Base-by-base conservation (phyloP, 805 yeast species). In the Brettanomyces naardenensis region DNA sequence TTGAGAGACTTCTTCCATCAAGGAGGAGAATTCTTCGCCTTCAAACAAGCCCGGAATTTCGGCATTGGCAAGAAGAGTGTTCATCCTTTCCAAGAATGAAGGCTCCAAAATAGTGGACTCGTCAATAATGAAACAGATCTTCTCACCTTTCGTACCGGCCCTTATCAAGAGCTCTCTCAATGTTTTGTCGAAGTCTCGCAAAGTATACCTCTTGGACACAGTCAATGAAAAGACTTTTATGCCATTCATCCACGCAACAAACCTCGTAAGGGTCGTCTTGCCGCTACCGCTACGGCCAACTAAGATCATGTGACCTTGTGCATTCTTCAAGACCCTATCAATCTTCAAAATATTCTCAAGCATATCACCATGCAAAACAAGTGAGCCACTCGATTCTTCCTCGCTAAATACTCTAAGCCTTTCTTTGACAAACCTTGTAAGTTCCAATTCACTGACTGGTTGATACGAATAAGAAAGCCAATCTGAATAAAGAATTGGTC, bases 181-280 rank as follows among this genome's bases (percentile, higher is more conserved):
- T 3, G 77, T 73, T 0, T 58, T 50, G 42, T 87, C 95, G 58
- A 90, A 89, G 36, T 87, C 83, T 0, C 46, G 47, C 14, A 83
- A 61, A 0, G 70, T 58, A 49, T 75, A 89, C 6, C 61, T 64
- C 6, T 72, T 56, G 19, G 70, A 68, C 0, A 82, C 81, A 28
- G 62, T 63, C 26, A 90, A 65, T 43, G 78, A 84, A 15, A 68
- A 60, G 0, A 78, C 66, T 20, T 65, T 69, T 15, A 85, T 52
- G 0, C 95, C 96, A 54, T 84, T 83, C 61, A 88, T 74, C 97
- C 97, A 90, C 0, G 95, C 77, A 4, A 85, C 95, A 67, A 90
- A 90, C 44, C 77, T 73, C 0, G 83, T 66, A 38, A 88, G 51
- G 0, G 89, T 79, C 0, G 86, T 71, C 54, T 84, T 85, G 1